These are phyloP conservation scores for Inga leiocalycina DNA, from an alignment of 306 rosid species.

Conservation along the genomic window DNA sequence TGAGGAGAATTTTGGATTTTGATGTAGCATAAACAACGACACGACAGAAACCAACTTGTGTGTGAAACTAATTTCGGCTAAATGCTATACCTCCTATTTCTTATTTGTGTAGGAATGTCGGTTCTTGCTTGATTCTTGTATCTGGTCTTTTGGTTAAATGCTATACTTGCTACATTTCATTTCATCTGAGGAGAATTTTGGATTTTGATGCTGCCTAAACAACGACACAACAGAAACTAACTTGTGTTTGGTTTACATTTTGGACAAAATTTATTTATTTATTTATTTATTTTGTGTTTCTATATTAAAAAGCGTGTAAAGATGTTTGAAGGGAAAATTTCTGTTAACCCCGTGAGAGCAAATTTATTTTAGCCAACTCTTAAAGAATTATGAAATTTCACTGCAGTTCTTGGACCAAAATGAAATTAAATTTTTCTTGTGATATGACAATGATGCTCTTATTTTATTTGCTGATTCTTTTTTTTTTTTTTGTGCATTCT, in stretches of 20 bases:
- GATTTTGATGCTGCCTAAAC: background rate
- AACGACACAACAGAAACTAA: background rate
- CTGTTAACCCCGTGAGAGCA: no score
- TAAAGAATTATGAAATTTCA: no score
- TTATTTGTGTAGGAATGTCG: background rate
- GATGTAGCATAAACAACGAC: background rate
- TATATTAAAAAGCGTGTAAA: background rate
- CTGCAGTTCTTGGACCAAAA: no score
- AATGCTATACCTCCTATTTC: background rate
- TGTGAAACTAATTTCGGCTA: no score
- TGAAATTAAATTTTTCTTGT: no score
- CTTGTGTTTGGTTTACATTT: no score
- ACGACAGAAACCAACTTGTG: background rate
- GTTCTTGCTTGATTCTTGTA: background rate
- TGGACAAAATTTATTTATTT: no score
- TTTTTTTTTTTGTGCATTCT: no score
- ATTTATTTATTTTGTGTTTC: no score
- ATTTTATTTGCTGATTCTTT: no score
- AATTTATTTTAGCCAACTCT: no score
- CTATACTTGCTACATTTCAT: constrained; percentile 24
- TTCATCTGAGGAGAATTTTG: background rate
- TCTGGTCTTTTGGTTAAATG: constrained; percentile 25
- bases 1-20: background rate
- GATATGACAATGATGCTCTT: no score
- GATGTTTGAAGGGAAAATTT: background rate